Conservation (phyloP, 2,329 filamentous ascomycete species). For the Lachnellula suecica region DNA sequence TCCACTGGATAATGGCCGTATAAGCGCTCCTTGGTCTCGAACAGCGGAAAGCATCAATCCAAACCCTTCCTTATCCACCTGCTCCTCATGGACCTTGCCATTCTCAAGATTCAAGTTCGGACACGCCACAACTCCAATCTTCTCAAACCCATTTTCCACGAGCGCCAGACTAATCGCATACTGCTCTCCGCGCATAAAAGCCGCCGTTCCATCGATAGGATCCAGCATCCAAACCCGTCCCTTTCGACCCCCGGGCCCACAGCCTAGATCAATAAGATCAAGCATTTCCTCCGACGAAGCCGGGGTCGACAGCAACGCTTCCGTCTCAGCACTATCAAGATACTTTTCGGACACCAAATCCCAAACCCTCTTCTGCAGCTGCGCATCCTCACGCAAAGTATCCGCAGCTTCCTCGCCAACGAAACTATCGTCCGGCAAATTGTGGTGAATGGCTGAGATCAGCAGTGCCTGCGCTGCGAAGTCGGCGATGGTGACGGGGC, state of each 20-base stretch:
- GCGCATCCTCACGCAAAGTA: constrained; percentile 47
- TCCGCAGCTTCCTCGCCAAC: constrained; percentile 61
- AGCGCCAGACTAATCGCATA: constrained; percentile 62
- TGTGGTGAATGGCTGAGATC: constrained; percentile 52
- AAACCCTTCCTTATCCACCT: constrained; percentile 38
- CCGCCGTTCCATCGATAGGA: constrained; percentile 63
- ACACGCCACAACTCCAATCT: constrained; percentile 59
- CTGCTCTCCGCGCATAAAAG: constrained; percentile 60
- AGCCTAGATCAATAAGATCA: constrained; percentile 59
- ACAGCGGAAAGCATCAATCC: constrained; percentile 51
- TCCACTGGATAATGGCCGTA: constrained; percentile 37
- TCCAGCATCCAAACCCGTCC: constrained; percentile 61
- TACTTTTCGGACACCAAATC: constrained; percentile 45
- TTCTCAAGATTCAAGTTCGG: constrained; percentile 54
- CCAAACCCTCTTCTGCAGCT: constrained; percentile 54
- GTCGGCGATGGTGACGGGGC: constrained; percentile 63
- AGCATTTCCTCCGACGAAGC: constrained; percentile 54
- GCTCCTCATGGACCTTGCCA: constrained; percentile 36
- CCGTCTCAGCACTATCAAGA: constrained; percentile 36
- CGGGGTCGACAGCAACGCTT: constrained; percentile 39
- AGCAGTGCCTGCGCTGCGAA: constrained; percentile 63
- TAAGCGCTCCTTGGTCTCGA: constrained; percentile 40
- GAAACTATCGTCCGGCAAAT: constrained; percentile 56
- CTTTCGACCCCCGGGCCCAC: constrained; percentile 38
- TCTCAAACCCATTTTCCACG: constrained; percentile 55